A percentile compares a stretch with the other conserved stretches of the same genome.
phyloP scores from a whole-genome alignment of 139 green algal species.

The Nannochloris sp. region DNA sequence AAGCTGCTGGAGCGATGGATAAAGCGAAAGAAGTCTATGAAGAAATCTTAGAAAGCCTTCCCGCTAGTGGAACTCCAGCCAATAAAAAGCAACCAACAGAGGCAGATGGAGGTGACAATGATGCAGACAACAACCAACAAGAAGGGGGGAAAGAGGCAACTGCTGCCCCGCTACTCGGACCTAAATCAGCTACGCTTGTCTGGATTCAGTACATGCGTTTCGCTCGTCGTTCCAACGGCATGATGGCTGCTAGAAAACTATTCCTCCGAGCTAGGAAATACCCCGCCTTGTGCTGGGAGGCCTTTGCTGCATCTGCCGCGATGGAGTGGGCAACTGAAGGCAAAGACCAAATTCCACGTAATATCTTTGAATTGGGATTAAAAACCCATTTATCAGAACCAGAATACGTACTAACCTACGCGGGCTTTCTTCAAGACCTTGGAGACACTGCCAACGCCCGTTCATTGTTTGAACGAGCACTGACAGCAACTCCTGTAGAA shows the following conservation, averaged over 20 bases:
- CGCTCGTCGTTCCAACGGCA: conserved; percentile 43
- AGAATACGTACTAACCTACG: conserved; percentile 68
- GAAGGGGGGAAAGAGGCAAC: not conserved
- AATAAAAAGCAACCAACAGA: not conserved
- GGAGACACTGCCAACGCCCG: conserved; percentile 75
- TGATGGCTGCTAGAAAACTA: conserved; percentile 57
- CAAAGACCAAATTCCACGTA: conserved; percentile 64
- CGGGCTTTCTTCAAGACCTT: conserved; percentile 44
- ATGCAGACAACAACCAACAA: not conserved
- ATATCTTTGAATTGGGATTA: conserved; percentile 91
- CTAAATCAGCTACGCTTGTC: conserved; percentile 50
- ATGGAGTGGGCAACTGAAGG: conserved; percentile 72
- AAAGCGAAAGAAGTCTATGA: conserved; percentile 55
- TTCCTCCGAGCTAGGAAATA: conserved; percentile 77
- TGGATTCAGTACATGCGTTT: conserved; percentile 88
- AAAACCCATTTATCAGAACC: conserved; percentile 53
- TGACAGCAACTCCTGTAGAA: conserved; percentile 39
- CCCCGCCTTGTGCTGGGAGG: conserved; percentile 58
- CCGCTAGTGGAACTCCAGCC: not conserved
- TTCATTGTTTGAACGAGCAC: conserved; percentile 67
- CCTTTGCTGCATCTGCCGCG: conserved; percentile 71
- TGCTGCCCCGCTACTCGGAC: conserved; percentile 18
- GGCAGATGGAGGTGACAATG: not conserved
- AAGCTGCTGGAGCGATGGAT: conserved; percentile 38
- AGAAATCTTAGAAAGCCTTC: conserved; percentile 20